A percentile compares a stretch with the other conserved stretches of the same genome.
These are phyloP conservation scores for Penicillium goetzii DNA, from an alignment of 495 filamentous ascomycete species.

Conservation along the genomic window DNA sequence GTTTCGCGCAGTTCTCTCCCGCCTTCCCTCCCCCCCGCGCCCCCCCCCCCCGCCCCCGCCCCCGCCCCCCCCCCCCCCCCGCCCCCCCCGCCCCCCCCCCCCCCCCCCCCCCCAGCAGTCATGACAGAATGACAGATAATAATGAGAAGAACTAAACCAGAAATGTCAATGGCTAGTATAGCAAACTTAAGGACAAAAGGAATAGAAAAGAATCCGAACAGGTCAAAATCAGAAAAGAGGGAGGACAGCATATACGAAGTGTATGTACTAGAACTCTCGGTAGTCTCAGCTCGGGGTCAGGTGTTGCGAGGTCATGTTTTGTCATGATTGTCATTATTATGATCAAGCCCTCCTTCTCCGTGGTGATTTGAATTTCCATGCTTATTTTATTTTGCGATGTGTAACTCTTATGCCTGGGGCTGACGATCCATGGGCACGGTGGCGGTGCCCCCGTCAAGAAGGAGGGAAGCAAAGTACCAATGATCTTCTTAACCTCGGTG, in stretches of 20 bases:
- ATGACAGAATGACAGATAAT: neutral
- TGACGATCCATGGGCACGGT: conserved; percentile 25
- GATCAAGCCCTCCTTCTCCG: conserved; percentile 8
- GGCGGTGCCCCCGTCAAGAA: conserved; percentile 9
- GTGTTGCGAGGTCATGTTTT: conserved; percentile 9
- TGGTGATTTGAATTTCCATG: conserved; percentile 19
- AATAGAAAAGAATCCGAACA: neutral
- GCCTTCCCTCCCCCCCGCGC: too few species aligned
- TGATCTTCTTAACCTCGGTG: neutral
- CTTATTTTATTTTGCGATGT: conserved; percentile 22
- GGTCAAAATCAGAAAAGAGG: neutral
- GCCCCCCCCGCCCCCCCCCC: too few species aligned
- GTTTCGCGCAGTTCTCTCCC: too few species aligned
- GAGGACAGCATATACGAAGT: neutral
- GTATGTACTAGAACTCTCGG: neutral
- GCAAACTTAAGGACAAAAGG: neutral
- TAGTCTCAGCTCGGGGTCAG: conserved; percentile 17
- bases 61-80: too few species aligned
- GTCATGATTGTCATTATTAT: conserved; percentile 1
- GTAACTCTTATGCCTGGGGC: conserved; percentile 32
- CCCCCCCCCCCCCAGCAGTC: neutral
- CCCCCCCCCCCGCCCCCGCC: too few species aligned
- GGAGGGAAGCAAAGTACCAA: neutral
- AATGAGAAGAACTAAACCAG: neutral
- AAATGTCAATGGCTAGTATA: neutral